Evolutionary conservation across 2,329 filamentous ascomycete species (phyloP), one percentile per base, ranked within the genome.

Genomic region (Aspergillus transmontanensis): DNA sequence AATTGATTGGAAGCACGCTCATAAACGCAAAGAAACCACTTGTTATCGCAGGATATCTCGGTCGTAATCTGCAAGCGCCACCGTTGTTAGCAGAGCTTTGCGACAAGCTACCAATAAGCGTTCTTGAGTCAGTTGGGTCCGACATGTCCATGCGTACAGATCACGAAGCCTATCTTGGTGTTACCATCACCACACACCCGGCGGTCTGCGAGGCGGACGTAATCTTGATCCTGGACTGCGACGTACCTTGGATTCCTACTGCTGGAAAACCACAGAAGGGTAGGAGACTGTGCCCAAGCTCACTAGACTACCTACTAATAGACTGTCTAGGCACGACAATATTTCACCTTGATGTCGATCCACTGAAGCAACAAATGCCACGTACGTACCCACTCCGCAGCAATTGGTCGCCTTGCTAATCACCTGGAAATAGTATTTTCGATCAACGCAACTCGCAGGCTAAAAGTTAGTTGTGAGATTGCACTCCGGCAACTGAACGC

Each of bases 211-310:
- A 86, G 1, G 92, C 94, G 1, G 94, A 97, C 74, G 87, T 92
- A 6, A 94, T 97, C 63, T 69, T 97, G 0, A 89, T 96, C 5
- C 70, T 96, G 32, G 90, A 97, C 76, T 94, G 92, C 66, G 93
- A 97, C 72, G 92, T 96, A 0, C 93, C 94, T 0, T 97, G 93
- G 92, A 94, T 97, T 63, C 88, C 89, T 4, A 58, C 36, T 5
- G 54, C 56, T 1, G 50, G 57, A 9, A 46, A 53, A 11, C 62
- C 62, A 19, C 59, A 1, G n/a, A 45, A 45, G 2, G 43, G 43
- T 45, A 45, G 23, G 19, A 23, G n/a, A 11, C n/a, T 5, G 10
- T 9, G 5, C 9, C n/a, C n/a, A 23, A 43, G 21, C 21, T 23
- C 7, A 4, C 9, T 45, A 6, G 19, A 16, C 10, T 4, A 21